Conservation (phyloP, 2,329 filamentous ascomycete genomes). For the Amphichorda felina region DNA sequence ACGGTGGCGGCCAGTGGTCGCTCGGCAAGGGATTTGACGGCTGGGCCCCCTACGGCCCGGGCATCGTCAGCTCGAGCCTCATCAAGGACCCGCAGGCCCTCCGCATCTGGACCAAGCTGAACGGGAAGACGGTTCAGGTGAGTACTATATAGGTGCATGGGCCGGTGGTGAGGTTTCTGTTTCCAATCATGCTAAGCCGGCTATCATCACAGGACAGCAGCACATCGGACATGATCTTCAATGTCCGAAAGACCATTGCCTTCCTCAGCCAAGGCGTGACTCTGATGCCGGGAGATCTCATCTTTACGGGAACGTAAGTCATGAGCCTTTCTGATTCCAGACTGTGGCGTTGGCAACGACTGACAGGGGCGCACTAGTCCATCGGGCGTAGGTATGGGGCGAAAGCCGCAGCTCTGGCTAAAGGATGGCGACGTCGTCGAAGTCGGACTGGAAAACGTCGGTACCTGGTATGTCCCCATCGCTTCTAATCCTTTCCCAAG, state of each 20-base stretch:
- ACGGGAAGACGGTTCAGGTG: constrained; percentile 44
- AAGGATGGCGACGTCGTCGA: constrained; percentile 60
- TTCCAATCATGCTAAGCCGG: background rate
- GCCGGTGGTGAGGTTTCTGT: too few relatives aligned
- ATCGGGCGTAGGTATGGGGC: constrained; percentile 59
- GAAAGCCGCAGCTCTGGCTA: constrained; percentile 54
- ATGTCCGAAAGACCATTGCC: constrained; percentile 44
- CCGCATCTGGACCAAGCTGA: constrained; percentile 44
- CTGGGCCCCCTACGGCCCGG: constrained; percentile 64
- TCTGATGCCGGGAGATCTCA: constrained; percentile 49
- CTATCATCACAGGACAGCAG: constrained; percentile 28
- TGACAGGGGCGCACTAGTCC: constrained; percentile 40
- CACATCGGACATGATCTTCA: constrained; percentile 53
- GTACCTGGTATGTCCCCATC: constrained; percentile 32
- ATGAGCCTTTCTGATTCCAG: too few relatives aligned
- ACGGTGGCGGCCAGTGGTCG: constrained; percentile 57
- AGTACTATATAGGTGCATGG: too few relatives aligned
- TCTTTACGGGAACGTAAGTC: constrained; percentile 52
- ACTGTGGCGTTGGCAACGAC: too few relatives aligned
- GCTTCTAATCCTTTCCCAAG: background rate
- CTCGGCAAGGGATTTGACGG: constrained; percentile 65
- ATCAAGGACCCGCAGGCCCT: constrained; percentile 46
- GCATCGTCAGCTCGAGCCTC: constrained; percentile 47
- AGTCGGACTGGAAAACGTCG: constrained; percentile 54
- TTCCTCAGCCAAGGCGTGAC: constrained; percentile 52